Conservation (phyloP, 129 eudicot species). For the Tagetes patula region DNA sequence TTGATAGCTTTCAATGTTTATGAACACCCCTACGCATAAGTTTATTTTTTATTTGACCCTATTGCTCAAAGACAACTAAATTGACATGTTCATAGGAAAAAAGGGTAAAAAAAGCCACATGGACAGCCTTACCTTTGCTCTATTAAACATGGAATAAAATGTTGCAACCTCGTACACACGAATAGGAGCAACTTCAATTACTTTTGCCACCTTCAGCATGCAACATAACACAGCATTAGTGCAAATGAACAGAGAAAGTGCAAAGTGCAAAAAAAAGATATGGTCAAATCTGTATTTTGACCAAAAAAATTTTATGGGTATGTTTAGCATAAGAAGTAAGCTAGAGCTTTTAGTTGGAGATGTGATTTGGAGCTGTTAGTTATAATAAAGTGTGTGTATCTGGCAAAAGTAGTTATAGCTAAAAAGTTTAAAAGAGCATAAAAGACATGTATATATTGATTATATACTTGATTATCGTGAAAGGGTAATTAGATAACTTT, state of each 20-base stretch:
- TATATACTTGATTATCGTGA: background rate
- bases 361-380: background rate
- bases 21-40: background rate
- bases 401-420: background rate
- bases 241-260: constrained; percentile 20
- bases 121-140: constrained; percentile 65
- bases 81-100: background rate
- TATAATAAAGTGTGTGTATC: background rate
- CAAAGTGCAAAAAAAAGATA: background rate
- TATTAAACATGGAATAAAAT: constrained; percentile 95
- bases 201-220: constrained; percentile 73
- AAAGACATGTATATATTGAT: background rate
- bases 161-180: constrained; percentile 99
- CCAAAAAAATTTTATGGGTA: background rate
- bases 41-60: background rate
- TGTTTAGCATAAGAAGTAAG: background rate
- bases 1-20: background rate
- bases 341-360: constrained; percentile 10
- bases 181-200: constrained; percentile 96
- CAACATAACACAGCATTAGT: constrained; percentile 11
- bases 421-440: background rate
- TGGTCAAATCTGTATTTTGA: background rate
- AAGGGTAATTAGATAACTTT: background rate
- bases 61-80: background rate
- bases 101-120: background rate